Conservation (phyloP, 1,139 yeast species). For the Zygotorulaspora mrakii region DNA sequence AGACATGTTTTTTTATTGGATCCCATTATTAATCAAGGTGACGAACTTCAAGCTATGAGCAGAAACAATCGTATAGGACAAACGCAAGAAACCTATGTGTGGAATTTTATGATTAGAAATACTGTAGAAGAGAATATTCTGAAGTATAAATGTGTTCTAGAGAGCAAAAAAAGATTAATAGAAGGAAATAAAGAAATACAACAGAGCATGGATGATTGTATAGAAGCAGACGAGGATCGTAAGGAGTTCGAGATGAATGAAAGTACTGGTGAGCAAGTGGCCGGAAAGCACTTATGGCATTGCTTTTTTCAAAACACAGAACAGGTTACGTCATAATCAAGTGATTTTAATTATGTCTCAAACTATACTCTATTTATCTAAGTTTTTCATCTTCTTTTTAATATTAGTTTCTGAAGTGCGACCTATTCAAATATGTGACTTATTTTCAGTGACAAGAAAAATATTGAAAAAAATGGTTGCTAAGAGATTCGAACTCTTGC, state of each 20-base stretch:
- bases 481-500: constrained; percentile 32
- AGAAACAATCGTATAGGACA: constrained; percentile 94
- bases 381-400: too few species aligned
- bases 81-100: constrained; percentile 69
- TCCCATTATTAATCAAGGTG: constrained; percentile 82
- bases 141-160: constrained; percentile 36
- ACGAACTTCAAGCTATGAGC: constrained; percentile 87
- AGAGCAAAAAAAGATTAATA: constrained; percentile 17
- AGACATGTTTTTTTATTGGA: constrained; percentile 87
- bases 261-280: constrained; percentile 29
- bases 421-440: not conserved
- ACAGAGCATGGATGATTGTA: constrained; percentile 11
- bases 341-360: too few species aligned
- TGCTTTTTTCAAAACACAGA: constrained; percentile 26
- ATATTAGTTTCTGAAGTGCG: too few species aligned
- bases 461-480: constrained; percentile 28
- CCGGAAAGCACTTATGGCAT: constrained; percentile 31
- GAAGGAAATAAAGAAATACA: constrained; percentile 13
- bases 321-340: too few species aligned
- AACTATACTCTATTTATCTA: not conserved
- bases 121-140: constrained; percentile 90
- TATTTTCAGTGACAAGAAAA: too few species aligned
- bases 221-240: constrained; percentile 19
- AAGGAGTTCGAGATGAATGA: constrained; percentile 26
- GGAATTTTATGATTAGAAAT: constrained; percentile 82